Evolutionary conservation across 2,329 filamentous ascomycete genomes (phyloP).

Genomic region (Nectriaceae sp.): DNA sequence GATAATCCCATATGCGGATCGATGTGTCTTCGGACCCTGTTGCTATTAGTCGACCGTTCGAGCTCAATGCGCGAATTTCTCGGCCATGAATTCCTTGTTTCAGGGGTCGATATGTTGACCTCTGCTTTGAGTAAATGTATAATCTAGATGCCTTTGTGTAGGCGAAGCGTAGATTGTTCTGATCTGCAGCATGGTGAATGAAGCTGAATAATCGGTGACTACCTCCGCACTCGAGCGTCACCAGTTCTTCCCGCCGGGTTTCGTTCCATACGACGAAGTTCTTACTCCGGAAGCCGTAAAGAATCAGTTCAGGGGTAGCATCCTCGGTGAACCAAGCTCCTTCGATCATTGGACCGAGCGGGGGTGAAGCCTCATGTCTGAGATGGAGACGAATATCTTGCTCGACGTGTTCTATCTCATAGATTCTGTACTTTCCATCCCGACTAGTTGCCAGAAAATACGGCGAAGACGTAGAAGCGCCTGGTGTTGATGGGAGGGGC

Average conservation of each 20-base stretch:
- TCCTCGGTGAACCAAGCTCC: constrained; percentile 59
- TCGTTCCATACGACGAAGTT: constrained; percentile 83
- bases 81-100: constrained; percentile 78
- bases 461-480: constrained; percentile 12
- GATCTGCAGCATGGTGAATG: constrained; percentile 31
- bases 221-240: constrained; percentile 79
- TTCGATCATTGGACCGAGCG: constrained; percentile 77
- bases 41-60: constrained; percentile 47
- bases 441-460: constrained; percentile 73
- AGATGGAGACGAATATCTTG: constrained; percentile 41
- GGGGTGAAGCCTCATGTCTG: constrained; percentile 68
- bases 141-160: constrained; percentile 71
- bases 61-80: constrained; percentile 67
- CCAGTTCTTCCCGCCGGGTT: constrained; percentile 67
- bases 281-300: constrained; percentile 81
- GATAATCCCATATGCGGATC: constrained; percentile 71
- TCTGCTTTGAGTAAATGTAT: constrained; percentile 47
- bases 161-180: constrained; percentile 54
- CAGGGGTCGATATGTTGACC: constrained; percentile 48
- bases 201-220: constrained; percentile 76
- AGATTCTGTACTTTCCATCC: constrained; percentile 75
- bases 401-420: constrained; percentile 36
- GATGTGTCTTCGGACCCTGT: constrained; percentile 74
- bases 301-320: constrained; percentile 56
- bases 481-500: constrained; percentile 38